Evolutionary conservation across 768 basidiomycete species (phyloP).

Genomic region (Hemileccinum rubropunctum): DNA sequence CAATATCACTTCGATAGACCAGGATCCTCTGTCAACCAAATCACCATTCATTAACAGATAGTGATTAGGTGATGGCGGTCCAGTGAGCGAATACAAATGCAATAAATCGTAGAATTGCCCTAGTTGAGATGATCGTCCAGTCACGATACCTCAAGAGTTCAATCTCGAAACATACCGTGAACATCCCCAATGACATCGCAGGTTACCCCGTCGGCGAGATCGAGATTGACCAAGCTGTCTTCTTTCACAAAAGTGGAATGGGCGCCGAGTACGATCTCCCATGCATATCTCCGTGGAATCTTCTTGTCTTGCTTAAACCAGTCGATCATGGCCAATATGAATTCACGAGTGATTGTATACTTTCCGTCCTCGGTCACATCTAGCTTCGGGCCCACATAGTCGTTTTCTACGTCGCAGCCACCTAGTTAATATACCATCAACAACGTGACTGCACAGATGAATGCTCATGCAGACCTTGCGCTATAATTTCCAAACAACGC

Average conservation of each 20-base stretch:
- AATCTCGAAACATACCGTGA: conserved; percentile 56
- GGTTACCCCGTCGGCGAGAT: conserved; percentile 71
- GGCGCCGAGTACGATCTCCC: conserved; percentile 94
- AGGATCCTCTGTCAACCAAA: conserved; percentile 95
- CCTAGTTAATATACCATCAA: conserved; percentile 40
- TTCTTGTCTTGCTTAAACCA: conserved; percentile 95
- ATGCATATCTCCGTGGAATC: conserved; percentile 85
- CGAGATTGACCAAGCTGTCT: conserved; percentile 75
- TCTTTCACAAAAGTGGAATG: conserved; percentile 72
- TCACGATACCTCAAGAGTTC: background rate
- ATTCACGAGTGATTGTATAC: conserved; percentile 72
- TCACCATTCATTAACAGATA: conserved; percentile 91
- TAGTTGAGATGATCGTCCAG: conserved; percentile 29
- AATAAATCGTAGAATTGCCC: conserved; percentile 95
- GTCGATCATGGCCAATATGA: conserved; percentile 81
- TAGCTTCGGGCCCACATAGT: conserved; percentile 76
- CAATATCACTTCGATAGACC: conserved; percentile 91
- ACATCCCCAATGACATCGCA: conserved; percentile 97
- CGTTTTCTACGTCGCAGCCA: conserved; percentile 72
- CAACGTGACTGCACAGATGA: background rate
- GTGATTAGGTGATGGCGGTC: conserved; percentile 81
- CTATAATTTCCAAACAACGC: conserved; percentile 75
- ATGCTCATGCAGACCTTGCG: conserved; percentile 51
- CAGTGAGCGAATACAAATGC: conserved; percentile 83
- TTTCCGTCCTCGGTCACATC: conserved; percentile 55